These are phyloP conservation scores for Begonia fuchsioides DNA, from an alignment of 306 rosid species.

Conservation along the genomic window DNA sequence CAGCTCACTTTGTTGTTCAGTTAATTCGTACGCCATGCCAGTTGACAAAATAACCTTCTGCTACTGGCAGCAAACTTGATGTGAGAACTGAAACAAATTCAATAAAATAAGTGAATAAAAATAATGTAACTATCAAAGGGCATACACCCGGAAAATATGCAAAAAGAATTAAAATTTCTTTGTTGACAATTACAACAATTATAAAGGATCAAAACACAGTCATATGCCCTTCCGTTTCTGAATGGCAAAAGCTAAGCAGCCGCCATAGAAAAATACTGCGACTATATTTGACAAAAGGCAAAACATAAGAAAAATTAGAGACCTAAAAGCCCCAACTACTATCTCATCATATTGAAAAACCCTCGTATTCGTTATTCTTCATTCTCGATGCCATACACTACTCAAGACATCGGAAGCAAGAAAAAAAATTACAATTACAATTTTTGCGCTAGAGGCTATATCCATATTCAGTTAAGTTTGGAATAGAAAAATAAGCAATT, in stretches of 20 bases:
- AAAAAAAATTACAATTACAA: not conserved
- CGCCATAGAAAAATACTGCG: too few relatives aligned
- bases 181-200: not conserved
- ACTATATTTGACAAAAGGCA: too few relatives aligned
- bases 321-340: too few relatives aligned
- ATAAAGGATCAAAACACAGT: not conserved
- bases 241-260: too few relatives aligned
- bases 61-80: not conserved
- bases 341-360: too few relatives aligned
- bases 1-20: conserved; percentile 65
- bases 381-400: not conserved
- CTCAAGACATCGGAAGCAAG: not conserved
- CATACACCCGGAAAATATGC: not conserved
- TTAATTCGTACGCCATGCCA: conserved; percentile 56
- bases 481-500: not conserved
- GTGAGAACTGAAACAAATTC: not conserved
- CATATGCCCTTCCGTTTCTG: too few relatives aligned
- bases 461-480: too few relatives aligned
- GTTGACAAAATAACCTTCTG: not conserved
- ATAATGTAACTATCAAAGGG: not conserved
- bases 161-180: not conserved
- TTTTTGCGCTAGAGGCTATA: too few relatives aligned
- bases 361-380: not conserved
- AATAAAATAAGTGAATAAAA: not conserved
- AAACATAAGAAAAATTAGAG: too few relatives aligned